Evolutionary conservation across 2,329 filamentous ascomycete species (phyloP).

Genomic region (Ophiostoma ips): DNA sequence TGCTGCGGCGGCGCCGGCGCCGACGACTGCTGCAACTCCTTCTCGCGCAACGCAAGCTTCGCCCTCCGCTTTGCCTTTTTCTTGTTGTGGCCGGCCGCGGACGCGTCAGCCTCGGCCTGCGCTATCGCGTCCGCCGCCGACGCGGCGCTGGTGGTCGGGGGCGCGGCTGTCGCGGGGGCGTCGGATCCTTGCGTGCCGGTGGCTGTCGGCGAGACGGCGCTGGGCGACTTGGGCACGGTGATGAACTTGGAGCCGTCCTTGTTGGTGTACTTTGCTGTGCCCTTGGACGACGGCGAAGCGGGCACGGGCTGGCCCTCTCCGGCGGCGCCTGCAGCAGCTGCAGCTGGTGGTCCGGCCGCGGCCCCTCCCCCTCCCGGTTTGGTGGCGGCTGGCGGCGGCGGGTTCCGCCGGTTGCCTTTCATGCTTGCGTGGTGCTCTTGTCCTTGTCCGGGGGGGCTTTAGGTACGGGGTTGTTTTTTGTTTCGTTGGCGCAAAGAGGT

Average conservation of each 20-base stretch:
- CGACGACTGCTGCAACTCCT: constrained; percentile 29
- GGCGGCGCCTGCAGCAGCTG: constrained; percentile 5
- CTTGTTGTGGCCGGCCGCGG: constrained; percentile 40
- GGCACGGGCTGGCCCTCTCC: constrained; percentile 18
- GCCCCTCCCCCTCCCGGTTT: neutral
- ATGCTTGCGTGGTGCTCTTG: constrained; percentile 14
- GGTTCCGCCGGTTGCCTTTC: constrained; percentile 22
- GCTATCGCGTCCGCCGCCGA: neutral
- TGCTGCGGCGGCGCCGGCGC: no score
- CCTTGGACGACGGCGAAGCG: constrained; percentile 36
- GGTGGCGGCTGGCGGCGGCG: constrained; percentile 13
- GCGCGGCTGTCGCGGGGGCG: constrained; percentile 22
- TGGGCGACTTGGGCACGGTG: constrained; percentile 40
- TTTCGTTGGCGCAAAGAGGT: no score
- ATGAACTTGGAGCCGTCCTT: constrained; percentile 59
- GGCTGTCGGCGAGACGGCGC: constrained; percentile 14
- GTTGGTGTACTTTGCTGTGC: constrained; percentile 49
- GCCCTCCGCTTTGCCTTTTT: constrained; percentile 92
- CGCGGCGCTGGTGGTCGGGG: constrained; percentile 10
- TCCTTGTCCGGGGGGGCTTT: no score
- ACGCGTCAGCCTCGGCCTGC: neutral
- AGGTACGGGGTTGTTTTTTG: no score
- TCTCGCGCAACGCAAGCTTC: constrained; percentile 55
- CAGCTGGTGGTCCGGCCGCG: neutral
- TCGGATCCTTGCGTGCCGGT: neutral